These are phyloP conservation scores for Ganoderma lingzhi DNA, from an alignment of 1,284 basidiomycete genomes.

Conservation along the genomic window DNA sequence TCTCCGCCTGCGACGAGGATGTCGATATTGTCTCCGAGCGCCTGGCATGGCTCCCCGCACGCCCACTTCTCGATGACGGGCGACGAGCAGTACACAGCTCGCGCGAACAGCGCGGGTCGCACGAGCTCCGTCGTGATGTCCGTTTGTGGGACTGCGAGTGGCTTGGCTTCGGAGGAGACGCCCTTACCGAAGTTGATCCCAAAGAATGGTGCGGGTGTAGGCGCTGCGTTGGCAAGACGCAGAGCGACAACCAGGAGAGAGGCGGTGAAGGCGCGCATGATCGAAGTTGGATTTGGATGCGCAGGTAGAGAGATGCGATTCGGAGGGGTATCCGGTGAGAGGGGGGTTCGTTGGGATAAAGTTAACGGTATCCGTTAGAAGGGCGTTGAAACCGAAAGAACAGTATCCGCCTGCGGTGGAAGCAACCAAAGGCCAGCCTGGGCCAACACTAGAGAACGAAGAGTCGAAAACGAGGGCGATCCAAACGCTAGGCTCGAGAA, in stretches of 20 bases:
- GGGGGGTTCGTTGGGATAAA: background rate
- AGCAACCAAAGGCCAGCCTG: conserved; percentile 16
- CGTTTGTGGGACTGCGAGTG: conserved; percentile 33
- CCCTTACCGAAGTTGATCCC: conserved; percentile 29
- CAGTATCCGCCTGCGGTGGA: background rate
- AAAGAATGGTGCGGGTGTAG: background rate
- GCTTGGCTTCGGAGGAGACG: conserved; percentile 20
- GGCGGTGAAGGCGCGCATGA: conserved; percentile 16
- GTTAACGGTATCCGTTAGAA: background rate
- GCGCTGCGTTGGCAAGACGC: conserved; percentile 11
- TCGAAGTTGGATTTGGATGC: background rate
- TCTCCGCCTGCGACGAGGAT: conserved; percentile 68
- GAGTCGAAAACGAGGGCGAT: background rate
- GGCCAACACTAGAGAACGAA: conserved; percentile 12
- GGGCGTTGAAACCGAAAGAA: background rate
- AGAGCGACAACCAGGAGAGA: conserved; percentile 6
- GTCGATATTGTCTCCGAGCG: conserved; percentile 55
- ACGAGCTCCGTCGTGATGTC: conserved; percentile 41
- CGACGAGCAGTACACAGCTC: conserved; percentile 50
- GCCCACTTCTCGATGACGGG: conserved; percentile 43
- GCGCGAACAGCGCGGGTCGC: conserved; percentile 50
- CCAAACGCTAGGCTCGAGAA: background rate
- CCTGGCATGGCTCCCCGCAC: conserved; percentile 49
- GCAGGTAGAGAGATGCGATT: background rate
- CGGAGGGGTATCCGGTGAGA: background rate